phyloP scores from a whole-genome alignment of 2,329 filamentous ascomycete genomes.

The Penicillium sp. region DNA sequence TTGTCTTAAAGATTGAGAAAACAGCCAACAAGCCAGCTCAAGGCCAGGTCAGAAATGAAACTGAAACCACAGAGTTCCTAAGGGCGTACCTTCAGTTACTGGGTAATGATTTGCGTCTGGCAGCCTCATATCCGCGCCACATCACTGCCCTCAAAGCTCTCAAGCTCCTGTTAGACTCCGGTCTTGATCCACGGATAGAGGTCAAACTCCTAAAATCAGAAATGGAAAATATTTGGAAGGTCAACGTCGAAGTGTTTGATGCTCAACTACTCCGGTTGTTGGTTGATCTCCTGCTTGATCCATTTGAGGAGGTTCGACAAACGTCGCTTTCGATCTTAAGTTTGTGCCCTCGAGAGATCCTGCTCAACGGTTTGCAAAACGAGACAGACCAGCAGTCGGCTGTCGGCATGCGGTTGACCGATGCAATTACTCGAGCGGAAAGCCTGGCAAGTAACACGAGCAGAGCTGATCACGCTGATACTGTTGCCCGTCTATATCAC shows the following conservation, averaged over 20 bases:
- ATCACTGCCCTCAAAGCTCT: constrained; percentile 75
- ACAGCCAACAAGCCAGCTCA: constrained; percentile 17
- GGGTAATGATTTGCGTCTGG: constrained; percentile 70
- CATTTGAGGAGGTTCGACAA: constrained; percentile 85
- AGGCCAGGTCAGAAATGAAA: constrained; percentile 51
- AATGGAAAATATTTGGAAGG: constrained; percentile 53
- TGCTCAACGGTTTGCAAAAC: constrained; percentile 21
- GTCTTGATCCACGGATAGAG: constrained; percentile 57
- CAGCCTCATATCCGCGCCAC: constrained; percentile 85
- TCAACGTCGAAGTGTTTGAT: constrained; percentile 47
- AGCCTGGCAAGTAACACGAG: constrained; percentile 59
- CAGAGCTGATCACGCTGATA: constrained; percentile 88
- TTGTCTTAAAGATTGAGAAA: constrained; percentile 25
- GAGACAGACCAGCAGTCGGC: constrained; percentile 22
- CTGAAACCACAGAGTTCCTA: constrained; percentile 58
- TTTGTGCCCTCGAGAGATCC: constrained; percentile 35
- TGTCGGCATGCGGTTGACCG: constrained; percentile 27
- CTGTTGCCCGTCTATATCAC: constrained; percentile 74
- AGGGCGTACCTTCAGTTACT: constrained; percentile 73
- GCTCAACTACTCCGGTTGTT: constrained; percentile 54
- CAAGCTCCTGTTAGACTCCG: constrained; percentile 65
- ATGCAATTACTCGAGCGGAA: constrained; percentile 38
- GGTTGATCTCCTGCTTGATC: constrained; percentile 78
- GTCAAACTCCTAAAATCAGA: constrained; percentile 49
- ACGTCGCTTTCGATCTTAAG: constrained; percentile 50